phyloP scores from a whole-genome alignment of 148 eudicot genomes.

The Camellia lanceoleosa region DNA sequence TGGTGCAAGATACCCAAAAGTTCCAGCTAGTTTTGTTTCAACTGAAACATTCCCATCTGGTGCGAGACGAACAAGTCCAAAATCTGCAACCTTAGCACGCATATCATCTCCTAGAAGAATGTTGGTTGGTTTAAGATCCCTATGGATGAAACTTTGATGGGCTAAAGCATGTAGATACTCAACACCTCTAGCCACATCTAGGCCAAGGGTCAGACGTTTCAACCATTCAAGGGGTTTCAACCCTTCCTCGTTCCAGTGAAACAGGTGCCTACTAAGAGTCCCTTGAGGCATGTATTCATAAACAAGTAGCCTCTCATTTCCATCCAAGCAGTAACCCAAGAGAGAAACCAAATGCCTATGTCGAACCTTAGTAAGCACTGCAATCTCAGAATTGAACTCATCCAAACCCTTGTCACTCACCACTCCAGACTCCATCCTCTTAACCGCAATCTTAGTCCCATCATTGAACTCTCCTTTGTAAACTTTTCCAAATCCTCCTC shows the following conservation, averaged over 20 bases:
- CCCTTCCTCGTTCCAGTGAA: slow-evolving; percentile 43
- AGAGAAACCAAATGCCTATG: slow-evolving; percentile 63
- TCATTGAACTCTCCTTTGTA: slow-evolving; percentile 60
- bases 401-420: slow-evolving; percentile 51
- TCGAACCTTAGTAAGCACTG: slow-evolving; percentile 61
- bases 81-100: slow-evolving; percentile 48
- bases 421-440: slow-evolving; percentile 55
- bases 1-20: slow-evolving; percentile 48
- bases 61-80: slow-evolving; percentile 49
- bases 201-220: slow-evolving; percentile 32
- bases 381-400: slow-evolving; percentile 61
- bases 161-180: slow-evolving; percentile 42
- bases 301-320: slow-evolving; percentile 64
- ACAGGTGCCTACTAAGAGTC: slow-evolving; percentile 46
- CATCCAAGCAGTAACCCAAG: slow-evolving; percentile 54
- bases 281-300: slow-evolving; percentile 73
- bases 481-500: slow-evolving; percentile 62
- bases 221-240: slow-evolving; percentile 43
- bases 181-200: slow-evolving; percentile 47
- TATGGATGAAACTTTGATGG: slow-evolving; percentile 43
- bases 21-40: slow-evolving; percentile 39
- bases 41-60: slow-evolving; percentile 44
- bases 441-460: slow-evolving; percentile 62
- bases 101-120: slow-evolving; percentile 44
- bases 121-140: slow-evolving; percentile 47